Evolutionary conservation across 116 monocot genomes (phyloP).

Genomic region (Iris pallida): DNA sequence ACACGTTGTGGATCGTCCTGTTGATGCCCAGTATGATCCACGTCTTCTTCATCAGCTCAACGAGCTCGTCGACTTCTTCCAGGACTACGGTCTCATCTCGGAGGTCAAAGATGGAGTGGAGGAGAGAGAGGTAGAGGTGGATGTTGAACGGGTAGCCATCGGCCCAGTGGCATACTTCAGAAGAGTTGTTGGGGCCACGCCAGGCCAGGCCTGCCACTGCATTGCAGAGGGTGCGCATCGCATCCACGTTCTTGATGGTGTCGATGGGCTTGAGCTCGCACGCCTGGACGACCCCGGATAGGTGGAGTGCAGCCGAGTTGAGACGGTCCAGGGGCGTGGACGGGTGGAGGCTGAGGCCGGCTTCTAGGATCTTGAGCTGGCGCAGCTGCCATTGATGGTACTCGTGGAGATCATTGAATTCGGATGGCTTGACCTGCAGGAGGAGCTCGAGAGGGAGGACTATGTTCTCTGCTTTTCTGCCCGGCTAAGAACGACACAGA

Average conservation of each 20-base stretch:
- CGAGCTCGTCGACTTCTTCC: conserved; percentile 88
- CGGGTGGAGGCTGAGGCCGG: conserved; percentile 64
- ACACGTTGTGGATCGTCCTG: conserved; percentile 62
- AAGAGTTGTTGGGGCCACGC: conserved; percentile 13
- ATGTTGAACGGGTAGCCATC: conserved; percentile 83
- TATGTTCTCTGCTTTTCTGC: conserved; percentile 70
- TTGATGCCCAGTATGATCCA: conserved; percentile 74
- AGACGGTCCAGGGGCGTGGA: conserved; percentile 53
- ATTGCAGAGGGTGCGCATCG: conserved; percentile 51
- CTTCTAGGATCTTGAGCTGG: conserved; percentile 78
- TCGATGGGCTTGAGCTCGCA: conserved; percentile 62
- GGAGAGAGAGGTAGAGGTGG: conserved; percentile 65
- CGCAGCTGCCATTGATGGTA: conserved; percentile 94
- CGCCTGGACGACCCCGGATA: conserved; percentile 45
- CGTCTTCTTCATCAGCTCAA: conserved; percentile 93
- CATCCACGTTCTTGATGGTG: conserved; percentile 66
- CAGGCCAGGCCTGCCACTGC: conserved; percentile 51
- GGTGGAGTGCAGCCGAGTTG: conserved; percentile 37
- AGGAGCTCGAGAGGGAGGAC: conserved; percentile 91
- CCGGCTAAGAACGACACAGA: conserved; percentile 19
- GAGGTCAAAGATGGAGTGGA: conserved; percentile 77
- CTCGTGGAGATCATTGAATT: conserved; percentile 64
- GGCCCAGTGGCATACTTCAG: conserved; percentile 62
- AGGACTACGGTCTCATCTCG: conserved; percentile 64
- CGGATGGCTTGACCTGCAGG: conserved; percentile 81